These are phyloP conservation scores for Geopyxis carbonaria DNA, from an alignment of 495 filamentous ascomycete species.

Conservation along the genomic window DNA sequence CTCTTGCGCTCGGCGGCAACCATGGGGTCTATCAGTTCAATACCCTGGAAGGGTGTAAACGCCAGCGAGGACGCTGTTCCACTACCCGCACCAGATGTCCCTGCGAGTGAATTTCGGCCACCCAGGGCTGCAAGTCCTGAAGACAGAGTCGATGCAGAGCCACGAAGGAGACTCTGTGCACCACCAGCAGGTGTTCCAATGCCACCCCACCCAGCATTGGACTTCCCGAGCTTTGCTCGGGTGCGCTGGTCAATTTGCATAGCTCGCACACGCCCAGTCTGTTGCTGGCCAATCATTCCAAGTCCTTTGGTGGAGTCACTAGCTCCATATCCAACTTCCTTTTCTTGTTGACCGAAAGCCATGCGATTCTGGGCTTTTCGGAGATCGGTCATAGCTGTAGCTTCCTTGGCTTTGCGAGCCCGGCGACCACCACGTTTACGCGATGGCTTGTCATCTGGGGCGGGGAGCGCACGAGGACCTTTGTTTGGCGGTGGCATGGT, in stretches of 20 bases:
- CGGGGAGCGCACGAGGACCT: conserved; percentile 70
- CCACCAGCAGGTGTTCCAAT: conserved; percentile 48
- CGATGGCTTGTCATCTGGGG: conserved; percentile 87
- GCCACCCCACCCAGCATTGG: conserved; percentile 89
- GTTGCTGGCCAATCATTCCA: conserved; percentile 83
- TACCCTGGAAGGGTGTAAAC: conserved; percentile 84
- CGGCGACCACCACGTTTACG: conserved; percentile 83
- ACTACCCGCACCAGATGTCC: conserved; percentile 38
- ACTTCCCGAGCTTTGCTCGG: conserved; percentile 77
- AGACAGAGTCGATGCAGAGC: conserved; percentile 38
- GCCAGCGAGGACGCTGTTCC: conserved; percentile 79
- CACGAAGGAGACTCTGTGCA: conserved; percentile 58
- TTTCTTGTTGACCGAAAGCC: conserved; percentile 90
- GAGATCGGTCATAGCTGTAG: conserved; percentile 89
- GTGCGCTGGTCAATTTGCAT: conserved; percentile 87
- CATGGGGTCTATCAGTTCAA: conserved; percentile 93
- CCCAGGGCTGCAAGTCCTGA: conserved; percentile 54
- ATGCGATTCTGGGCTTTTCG: conserved; percentile 93
- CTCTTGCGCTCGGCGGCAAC: conserved; percentile 61
- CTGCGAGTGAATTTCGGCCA: conserved; percentile 30
- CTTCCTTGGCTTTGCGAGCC: conserved; percentile 91
- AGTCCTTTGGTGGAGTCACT: conserved; percentile 75
- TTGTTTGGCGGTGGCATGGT: conserved; percentile 88
- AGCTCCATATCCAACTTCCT: conserved; percentile 79
- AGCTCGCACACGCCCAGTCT: conserved; percentile 71